Percentiles rank a stretch among this genome's conserved stretches.
Conservation (phyloP, 768 basidiomycete genomes). For the Lactarius psammicola region DNA sequence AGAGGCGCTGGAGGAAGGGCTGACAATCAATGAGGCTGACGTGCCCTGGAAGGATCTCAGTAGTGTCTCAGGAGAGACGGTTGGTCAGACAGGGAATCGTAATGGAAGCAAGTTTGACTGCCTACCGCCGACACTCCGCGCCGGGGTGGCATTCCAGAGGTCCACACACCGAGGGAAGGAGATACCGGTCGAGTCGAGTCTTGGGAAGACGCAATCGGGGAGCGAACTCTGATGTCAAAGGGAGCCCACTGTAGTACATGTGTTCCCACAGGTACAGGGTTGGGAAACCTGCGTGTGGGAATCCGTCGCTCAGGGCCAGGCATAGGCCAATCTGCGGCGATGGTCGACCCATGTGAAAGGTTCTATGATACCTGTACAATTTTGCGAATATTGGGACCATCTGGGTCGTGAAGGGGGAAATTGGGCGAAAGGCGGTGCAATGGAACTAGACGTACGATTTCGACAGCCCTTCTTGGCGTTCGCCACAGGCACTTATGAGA, state of each 20-base stretch:
- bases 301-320: not conserved
- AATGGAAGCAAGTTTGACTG: not conserved
- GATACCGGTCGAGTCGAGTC: no score
- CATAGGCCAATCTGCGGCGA: not conserved
- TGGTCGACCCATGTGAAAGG: not conserved
- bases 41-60: not conserved
- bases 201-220: not conserved
- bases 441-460: not conserved
- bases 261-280: conserved; percentile 14
- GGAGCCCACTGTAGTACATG: conserved; percentile 15
- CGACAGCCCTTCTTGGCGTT: not conserved
- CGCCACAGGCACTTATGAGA: not conserved
- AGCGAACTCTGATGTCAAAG: conserved; percentile 11
- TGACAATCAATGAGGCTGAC: not conserved
- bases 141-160: not conserved
- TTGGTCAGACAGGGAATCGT: not conserved
- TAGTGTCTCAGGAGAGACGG: not conserved
- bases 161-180: not conserved
- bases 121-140: conserved; percentile 3
- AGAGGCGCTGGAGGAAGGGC: no score
- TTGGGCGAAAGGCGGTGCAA: not conserved
- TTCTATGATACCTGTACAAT: not conserved
- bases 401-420: not conserved
- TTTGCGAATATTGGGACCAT: not conserved
- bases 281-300: not conserved